These are phyloP conservation scores for Lycium ferocissimum DNA, from an alignment of 257 asterid species.

Conservation along the genomic window DNA sequence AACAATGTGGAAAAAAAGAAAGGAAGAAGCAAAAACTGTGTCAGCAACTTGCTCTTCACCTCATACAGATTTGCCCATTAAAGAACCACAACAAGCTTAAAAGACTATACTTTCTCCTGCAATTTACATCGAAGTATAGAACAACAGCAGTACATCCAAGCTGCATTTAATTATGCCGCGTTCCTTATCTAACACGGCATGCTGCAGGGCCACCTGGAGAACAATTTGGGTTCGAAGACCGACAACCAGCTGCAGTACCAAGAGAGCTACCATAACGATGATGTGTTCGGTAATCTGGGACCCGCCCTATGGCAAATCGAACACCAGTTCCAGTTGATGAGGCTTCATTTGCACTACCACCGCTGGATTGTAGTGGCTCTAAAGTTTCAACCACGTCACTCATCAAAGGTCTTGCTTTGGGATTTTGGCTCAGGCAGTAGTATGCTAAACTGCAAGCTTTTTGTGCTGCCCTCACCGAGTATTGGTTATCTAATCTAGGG, in stretches of 20 bases:
- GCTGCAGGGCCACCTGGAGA: slow-evolving; percentile 78
- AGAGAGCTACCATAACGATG: slow-evolving; percentile 62
- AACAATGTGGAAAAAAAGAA: neutral
- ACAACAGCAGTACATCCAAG: slow-evolving; percentile 34
- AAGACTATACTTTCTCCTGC: slow-evolving; percentile 32
- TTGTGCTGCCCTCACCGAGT: slow-evolving; percentile 95
- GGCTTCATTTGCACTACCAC: slow-evolving; percentile 56
- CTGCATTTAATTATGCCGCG: slow-evolving; percentile 31
- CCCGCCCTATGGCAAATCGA: slow-evolving; percentile 63
- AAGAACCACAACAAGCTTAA: slow-evolving; percentile 27
- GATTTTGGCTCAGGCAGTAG: slow-evolving; percentile 98
- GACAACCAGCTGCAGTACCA: slow-evolving; percentile 67
- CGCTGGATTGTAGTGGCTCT: slow-evolving; percentile 81
- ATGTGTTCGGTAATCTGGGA: slow-evolving; percentile 67
- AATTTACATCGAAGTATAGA: slow-evolving; percentile 42
- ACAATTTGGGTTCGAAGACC: slow-evolving; percentile 70
- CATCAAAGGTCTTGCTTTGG: slow-evolving; percentile 97
- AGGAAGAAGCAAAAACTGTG: slow-evolving; percentile 30
- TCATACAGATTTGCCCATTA: slow-evolving; percentile 19
- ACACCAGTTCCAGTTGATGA: slow-evolving; percentile 63
- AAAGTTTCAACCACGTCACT: slow-evolving; percentile 96
- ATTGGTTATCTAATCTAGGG: slow-evolving; percentile 88
- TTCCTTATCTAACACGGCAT: slow-evolving; percentile 80
- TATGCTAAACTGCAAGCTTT: slow-evolving; percentile 99
- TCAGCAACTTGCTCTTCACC: slow-evolving; percentile 27